Base-by-base conservation (phyloP, 2,329 filamentous ascomycete genomes). In the Graphiopsis chlorocephala region DNA sequence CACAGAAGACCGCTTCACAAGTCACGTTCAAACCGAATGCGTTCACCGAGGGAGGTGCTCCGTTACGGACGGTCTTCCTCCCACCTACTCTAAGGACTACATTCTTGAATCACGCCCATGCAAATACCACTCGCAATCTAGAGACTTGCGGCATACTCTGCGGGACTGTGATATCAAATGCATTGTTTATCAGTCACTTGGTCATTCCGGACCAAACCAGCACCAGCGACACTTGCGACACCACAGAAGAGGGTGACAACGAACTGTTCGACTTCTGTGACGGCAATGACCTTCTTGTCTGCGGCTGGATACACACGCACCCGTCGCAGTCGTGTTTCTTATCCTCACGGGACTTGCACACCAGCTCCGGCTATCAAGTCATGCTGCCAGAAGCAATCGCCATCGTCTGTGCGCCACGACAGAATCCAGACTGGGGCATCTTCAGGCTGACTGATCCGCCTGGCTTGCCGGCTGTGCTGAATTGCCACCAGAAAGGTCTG, bases 251-350 rank as follows among this genome's bases (percentile, higher is more conserved):
- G 76, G 85, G 86, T 31, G 75, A 77, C 62, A 73, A 69, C 55
- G 87, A 88, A 0, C 84, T 97, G 29, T 93, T 97, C 71, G 92
- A 97, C 64, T 97, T 94, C 76, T 96, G 93, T 74, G 91, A 95
- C 71, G 84, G 83, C 5, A 87, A 96, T 73, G 91, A 96, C 66
- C 79, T 98, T 38, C 86, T 97, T 77, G 88, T 96, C 61, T 84
- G 97, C 5, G 94, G 94, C 45, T 99, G 95, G 95, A 99, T 99
- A 67, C 95, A 99, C 75, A 99, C 95, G 0, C 95, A 99, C 76
- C 95, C 95, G 0, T 92, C 90, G 0, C 95, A 99, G 79, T 96
- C 92, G 0, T 99, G 95, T 78, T 99, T 99, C 76, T 96, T 99
- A 91, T 97, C 92, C 75, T 95, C 90, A 57, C 84, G 94, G 58